phyloP scores from a whole-genome alignment of 2,329 filamentous ascomycete species.

The Zalaria sp. region DNA sequence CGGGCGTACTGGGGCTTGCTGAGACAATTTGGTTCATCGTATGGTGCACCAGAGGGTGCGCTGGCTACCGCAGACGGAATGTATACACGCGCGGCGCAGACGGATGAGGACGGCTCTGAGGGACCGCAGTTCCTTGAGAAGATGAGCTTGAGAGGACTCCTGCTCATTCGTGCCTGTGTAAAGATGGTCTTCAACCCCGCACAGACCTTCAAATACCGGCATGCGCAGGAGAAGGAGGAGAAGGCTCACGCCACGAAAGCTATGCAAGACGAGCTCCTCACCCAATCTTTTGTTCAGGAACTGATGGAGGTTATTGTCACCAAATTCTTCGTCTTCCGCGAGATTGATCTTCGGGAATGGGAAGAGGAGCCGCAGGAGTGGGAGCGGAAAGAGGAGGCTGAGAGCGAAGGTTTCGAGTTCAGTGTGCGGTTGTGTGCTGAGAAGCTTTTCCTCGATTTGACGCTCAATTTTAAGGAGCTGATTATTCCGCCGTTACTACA shows the following conservation, averaged over 20 bases:
- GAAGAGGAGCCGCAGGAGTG: conserved; percentile 90
- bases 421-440: conserved; percentile 86
- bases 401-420: conserved; percentile 80
- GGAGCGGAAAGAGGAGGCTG: conserved; percentile 74
- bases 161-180: conserved; percentile 69
- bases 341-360: conserved; percentile 79
- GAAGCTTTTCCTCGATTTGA: conserved; percentile 81
- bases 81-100: conserved; percentile 25
- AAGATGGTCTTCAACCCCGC: conserved; percentile 71
- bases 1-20: conserved; percentile 78
- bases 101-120: conserved; percentile 29
- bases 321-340: conserved; percentile 75
- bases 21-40: conserved; percentile 61
- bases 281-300: conserved; percentile 60
- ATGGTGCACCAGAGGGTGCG: conserved; percentile 36
- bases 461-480: conserved; percentile 75
- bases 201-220: conserved; percentile 73
- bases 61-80: conserved; percentile 4
- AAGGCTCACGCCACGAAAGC: conserved; percentile 53
- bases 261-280: conserved; percentile 62
- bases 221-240: conserved; percentile 60
- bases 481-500: conserved; percentile 64
- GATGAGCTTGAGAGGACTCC: conserved; percentile 67
- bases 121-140: conserved; percentile 48
- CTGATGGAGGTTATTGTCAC: conserved; percentile 77